Evolutionary conservation across 805 yeast species (phyloP).

Genomic region (Sugiyamaella americana): DNA sequence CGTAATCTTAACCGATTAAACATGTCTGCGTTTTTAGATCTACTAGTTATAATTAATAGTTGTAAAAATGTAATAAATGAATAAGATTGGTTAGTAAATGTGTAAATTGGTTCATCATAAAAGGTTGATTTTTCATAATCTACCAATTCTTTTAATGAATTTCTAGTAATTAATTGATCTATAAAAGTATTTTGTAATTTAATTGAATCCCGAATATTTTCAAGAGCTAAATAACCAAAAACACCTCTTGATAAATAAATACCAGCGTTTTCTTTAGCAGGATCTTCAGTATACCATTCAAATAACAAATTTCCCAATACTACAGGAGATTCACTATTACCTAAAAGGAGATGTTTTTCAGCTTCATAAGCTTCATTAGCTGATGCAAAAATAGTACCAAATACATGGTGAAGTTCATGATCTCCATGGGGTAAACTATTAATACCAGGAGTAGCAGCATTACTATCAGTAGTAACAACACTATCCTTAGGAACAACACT

Average conservation of each 20-base stretch:
- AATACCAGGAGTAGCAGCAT: not conserved
- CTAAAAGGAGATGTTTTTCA: slow-evolving; percentile 66
- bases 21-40: slow-evolving; percentile 45
- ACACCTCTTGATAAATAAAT: slow-evolving; percentile 51
- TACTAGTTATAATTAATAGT: slow-evolving; percentile 55
- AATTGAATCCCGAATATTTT: slow-evolving; percentile 56
- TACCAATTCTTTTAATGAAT: slow-evolving; percentile 28
- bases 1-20: slow-evolving; percentile 48
- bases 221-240: slow-evolving; percentile 64
- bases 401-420: slow-evolving; percentile 61
- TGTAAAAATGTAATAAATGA: slow-evolving; percentile 64
- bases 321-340: slow-evolving; percentile 47
- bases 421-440: slow-evolving; percentile 51
- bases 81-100: slow-evolving; percentile 19
- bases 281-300: slow-evolving; percentile 39
- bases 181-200: slow-evolving; percentile 35
- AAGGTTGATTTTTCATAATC: slow-evolving; percentile 22
- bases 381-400: slow-evolving; percentile 56
- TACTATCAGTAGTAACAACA: not conserved
- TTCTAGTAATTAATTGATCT: not conserved
- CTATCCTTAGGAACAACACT: not conserved
- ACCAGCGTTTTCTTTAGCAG: slow-evolving; percentile 25
- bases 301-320: slow-evolving; percentile 44
- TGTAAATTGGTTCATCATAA: slow-evolving; percentile 29
- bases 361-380: slow-evolving; percentile 53